phyloP scores from a whole-genome alignment of 2,329 filamentous ascomycete species.

The Nigrospora oryzae region DNA sequence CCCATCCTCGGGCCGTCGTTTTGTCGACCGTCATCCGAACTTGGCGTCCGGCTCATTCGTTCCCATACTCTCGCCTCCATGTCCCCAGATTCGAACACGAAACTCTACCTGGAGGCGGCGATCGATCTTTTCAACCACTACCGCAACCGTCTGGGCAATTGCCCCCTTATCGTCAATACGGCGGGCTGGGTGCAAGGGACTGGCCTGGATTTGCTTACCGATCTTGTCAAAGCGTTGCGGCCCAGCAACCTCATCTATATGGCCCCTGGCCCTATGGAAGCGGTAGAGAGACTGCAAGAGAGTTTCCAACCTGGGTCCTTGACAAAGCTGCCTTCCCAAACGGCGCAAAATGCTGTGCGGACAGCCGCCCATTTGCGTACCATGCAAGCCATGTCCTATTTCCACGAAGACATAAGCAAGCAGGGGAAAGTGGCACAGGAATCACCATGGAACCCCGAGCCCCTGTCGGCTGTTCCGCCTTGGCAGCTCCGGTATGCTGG shows the following conservation, averaged over 20 bases:
- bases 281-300: slow-evolving; percentile 38
- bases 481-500: slow-evolving; percentile 55
- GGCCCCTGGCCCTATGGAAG: slow-evolving; percentile 52
- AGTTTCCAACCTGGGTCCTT: slow-evolving; percentile 27
- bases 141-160: slow-evolving; percentile 30
- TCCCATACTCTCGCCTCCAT: slow-evolving; percentile 60
- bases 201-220: slow-evolving; percentile 55
- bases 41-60: slow-evolving; percentile 36
- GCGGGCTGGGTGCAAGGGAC: slow-evolving; percentile 67
- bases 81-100: slow-evolving; percentile 57
- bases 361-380: slow-evolving; percentile 58
- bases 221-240: slow-evolving; percentile 43
- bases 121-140: slow-evolving; percentile 55
- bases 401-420: slow-evolving; percentile 38
- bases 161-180: slow-evolving; percentile 63
- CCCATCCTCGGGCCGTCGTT: slow-evolving; percentile 62
- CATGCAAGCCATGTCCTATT: slow-evolving; percentile 77
- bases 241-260: slow-evolving; percentile 61
- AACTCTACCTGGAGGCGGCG: slow-evolving; percentile 57
- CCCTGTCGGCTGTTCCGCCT: slow-evolving; percentile 49
- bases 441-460: slow-evolving; percentile 39
- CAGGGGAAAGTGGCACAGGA: slow-evolving; percentile 9
- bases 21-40: slow-evolving; percentile 40
- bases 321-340: slow-evolving; percentile 47
- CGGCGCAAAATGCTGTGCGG: slow-evolving; percentile 44